Conservation (phyloP, 2,329 filamentous ascomycete species). For the Alternaria longipes region DNA sequence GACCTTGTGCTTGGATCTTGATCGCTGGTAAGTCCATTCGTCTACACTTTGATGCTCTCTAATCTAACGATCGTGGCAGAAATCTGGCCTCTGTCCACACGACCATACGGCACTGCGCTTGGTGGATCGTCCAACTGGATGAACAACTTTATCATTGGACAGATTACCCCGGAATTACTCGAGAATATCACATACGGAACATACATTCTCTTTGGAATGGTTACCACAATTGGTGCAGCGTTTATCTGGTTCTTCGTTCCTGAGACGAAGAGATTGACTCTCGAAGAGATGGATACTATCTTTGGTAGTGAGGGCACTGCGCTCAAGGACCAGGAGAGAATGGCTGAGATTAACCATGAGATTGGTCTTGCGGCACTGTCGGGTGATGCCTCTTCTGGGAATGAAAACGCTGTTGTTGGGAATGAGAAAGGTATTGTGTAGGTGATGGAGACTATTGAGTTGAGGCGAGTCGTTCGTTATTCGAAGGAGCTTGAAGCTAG, state of each 20-base stretch:
- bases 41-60: too few relatives aligned
- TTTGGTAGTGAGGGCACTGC: conserved; percentile 73
- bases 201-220: conserved; percentile 73
- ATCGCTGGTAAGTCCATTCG: conserved; percentile 56
- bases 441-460: not conserved
- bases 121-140: conserved; percentile 63
- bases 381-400: conserved; percentile 13
- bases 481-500: not conserved
- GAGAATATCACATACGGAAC: conserved; percentile 72
- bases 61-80: conserved; percentile 53
- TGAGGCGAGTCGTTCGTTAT: not conserved
- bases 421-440: conserved; percentile 27
- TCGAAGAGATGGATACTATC: conserved; percentile 70
- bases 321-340: conserved; percentile 72
- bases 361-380: conserved; percentile 66
- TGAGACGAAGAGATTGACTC: conserved; percentile 62
- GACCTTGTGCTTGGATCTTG: conserved; percentile 77
- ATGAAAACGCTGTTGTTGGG: conserved; percentile 17
- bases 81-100: conserved; percentile 75
- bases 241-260: conserved; percentile 63
- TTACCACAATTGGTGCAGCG: conserved; percentile 69
- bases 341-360: conserved; percentile 75
- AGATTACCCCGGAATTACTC: conserved; percentile 75
- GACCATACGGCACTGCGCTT: conserved; percentile 73
- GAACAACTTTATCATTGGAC: conserved; percentile 70